Percentiles rank a stretch among this genome's conserved stretches.
Conservation (phyloP, 306 rosid genomes). For the Pyrus communis region DNA sequence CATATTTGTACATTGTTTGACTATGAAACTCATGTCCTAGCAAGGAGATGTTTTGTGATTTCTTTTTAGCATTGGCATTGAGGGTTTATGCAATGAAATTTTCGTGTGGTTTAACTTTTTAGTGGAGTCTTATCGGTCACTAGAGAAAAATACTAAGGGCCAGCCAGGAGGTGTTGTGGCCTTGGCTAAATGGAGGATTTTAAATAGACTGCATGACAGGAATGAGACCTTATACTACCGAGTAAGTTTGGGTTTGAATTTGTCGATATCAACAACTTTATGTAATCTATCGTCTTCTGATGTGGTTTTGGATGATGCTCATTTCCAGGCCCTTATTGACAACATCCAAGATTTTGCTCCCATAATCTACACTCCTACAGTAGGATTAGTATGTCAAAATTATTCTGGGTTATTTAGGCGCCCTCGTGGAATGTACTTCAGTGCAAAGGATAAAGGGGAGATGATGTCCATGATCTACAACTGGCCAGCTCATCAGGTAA, state of each 20-base stretch:
- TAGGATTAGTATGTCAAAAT: constrained; percentile 92
- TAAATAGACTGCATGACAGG: constrained; percentile 94
- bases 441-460: constrained; percentile 98
- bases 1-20: not conserved
- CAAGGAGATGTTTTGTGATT: not conserved
- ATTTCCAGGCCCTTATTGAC: constrained; percentile 78
- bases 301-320: constrained; percentile 8
- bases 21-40: not conserved
- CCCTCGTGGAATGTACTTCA: constrained; percentile 98
- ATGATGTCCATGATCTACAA: constrained; percentile 99
- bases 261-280: constrained; percentile 3
- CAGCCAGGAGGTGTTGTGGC: constrained; percentile 62
- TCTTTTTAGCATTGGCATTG: not conserved
- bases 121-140: constrained; percentile 93
- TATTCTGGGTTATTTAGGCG: constrained; percentile 96
- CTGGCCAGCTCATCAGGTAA: constrained; percentile 83
- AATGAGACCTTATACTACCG: constrained; percentile 93
- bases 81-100: constrained; percentile 1
- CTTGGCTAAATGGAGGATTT: constrained; percentile 94
- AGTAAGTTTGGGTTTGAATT: constrained; percentile 39
- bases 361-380: constrained; percentile 92
- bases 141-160: constrained; percentile 84
- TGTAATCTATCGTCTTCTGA: constrained; percentile 12
- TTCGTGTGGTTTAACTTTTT: constrained; percentile 19
- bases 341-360: constrained; percentile 94